Evolutionary conservation across 352 stramenopile species (phyloP).

Genomic region (Globisporangium emineosum): DNA sequence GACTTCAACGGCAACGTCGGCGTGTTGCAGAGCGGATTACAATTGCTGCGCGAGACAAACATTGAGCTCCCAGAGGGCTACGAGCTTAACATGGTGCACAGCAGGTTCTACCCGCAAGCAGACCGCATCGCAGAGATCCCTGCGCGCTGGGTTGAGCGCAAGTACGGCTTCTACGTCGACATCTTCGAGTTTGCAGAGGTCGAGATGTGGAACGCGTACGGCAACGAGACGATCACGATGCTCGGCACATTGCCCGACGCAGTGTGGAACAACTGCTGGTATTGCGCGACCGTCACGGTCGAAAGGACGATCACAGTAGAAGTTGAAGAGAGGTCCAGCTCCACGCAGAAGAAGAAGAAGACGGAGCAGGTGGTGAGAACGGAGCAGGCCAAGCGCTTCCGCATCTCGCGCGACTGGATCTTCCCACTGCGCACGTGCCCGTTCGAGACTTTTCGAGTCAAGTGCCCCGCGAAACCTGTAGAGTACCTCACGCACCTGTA

Average conservation of each 20-base stretch:
- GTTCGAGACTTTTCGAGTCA: slow-evolving; percentile 39
- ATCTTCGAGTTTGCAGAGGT: slow-evolving; percentile 43
- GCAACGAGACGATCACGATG: slow-evolving; percentile 25
- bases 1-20: slow-evolving; percentile 51
- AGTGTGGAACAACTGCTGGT: slow-evolving; percentile 31
- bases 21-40: slow-evolving; percentile 18
- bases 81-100: slow-evolving; percentile 44
- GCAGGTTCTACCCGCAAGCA: slow-evolving; percentile 26
- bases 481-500: slow-evolving; percentile 54
- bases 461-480: slow-evolving; percentile 39
- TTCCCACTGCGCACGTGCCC: slow-evolving; percentile 43
- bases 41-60: slow-evolving; percentile 17
- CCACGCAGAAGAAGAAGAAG: background rate
- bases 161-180: slow-evolving; percentile 50
- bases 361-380: slow-evolving; percentile 5
- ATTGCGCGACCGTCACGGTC: slow-evolving; percentile 21
- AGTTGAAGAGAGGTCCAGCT: background rate
- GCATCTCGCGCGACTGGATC: slow-evolving; percentile 46
- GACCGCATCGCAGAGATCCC: slow-evolving; percentile 27
- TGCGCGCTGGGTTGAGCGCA: slow-evolving; percentile 43
- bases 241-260: slow-evolving; percentile 34
- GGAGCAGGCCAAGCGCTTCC: slow-evolving; percentile 32
- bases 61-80: slow-evolving; percentile 32
- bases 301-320: slow-evolving; percentile 8
- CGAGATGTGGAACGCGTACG: slow-evolving; percentile 14